phyloP scores from a whole-genome alignment of 768 basidiomycete species.

The Leucosporidium yakuticum region DNA sequence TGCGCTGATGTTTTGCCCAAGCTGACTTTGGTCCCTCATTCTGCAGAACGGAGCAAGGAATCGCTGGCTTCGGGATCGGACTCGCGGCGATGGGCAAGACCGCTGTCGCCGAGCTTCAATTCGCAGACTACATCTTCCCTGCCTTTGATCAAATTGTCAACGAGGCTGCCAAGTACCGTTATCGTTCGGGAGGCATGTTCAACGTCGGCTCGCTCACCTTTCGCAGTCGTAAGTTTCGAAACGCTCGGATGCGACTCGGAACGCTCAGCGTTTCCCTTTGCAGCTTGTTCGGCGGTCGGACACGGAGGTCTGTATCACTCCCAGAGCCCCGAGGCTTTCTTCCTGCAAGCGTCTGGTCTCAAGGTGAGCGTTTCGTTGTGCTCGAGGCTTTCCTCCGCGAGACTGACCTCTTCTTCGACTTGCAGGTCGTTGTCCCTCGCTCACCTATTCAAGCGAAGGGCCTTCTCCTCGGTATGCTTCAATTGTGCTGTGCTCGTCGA shows the following conservation, averaged over 20 bases:
- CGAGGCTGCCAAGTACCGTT: constrained; percentile 88
- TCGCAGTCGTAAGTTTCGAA: constrained; percentile 42
- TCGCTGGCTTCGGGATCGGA: constrained; percentile 90
- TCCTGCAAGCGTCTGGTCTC: constrained; percentile 80
- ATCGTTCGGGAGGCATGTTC: constrained; percentile 77
- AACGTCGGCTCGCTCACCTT: constrained; percentile 54
- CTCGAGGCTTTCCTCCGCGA: neutral
- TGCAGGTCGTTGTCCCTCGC: constrained; percentile 75
- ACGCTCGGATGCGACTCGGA: neutral
- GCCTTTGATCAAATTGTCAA: constrained; percentile 96
- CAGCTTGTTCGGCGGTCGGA: constrained; percentile 83
- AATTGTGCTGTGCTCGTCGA: neutral
- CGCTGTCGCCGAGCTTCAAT: constrained; percentile 80
- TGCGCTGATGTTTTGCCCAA: neutral
- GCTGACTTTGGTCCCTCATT: too few species aligned
- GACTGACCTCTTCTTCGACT: neutral
- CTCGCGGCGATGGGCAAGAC: constrained; percentile 88
- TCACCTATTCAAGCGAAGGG: constrained; percentile 96
- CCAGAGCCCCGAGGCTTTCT: constrained; percentile 91
- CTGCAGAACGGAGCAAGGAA: constrained; percentile 53
- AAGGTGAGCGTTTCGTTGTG: constrained; percentile 47
- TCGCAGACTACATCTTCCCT: constrained; percentile 54
- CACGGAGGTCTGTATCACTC: constrained; percentile 93
- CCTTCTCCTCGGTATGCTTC: constrained; percentile 53
- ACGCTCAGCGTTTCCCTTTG: constrained; percentile 49